These are phyloP conservation scores for Kazachstania bromeliacearum DNA, from an alignment of 805 yeast species.

Conservation along the genomic window DNA sequence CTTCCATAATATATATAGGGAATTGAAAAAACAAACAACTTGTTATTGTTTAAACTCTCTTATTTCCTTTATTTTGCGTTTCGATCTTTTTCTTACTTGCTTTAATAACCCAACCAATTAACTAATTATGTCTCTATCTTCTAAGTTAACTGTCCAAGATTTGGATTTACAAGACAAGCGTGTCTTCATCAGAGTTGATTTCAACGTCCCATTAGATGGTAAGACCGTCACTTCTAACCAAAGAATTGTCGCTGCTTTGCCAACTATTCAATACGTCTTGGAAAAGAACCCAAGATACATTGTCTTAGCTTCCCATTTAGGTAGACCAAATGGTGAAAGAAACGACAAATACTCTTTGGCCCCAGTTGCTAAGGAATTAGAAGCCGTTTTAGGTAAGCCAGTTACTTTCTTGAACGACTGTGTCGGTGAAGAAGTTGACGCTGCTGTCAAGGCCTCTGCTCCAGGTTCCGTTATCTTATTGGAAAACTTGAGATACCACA, in stretches of 20 bases:
- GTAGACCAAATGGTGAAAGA: conserved; percentile 95
- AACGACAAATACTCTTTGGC: conserved; percentile 79
- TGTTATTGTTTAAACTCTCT: too few species aligned
- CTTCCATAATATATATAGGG: too few species aligned
- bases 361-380: conserved; percentile 88
- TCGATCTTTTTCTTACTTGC: background rate
- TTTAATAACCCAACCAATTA: background rate
- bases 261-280: conserved; percentile 91
- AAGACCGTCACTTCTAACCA: conserved; percentile 96
- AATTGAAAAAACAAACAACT: too few species aligned
- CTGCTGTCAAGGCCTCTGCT: conserved; percentile 60
- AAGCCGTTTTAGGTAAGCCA: conserved; percentile 58
- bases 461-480: conserved; percentile 79
- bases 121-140: conserved; percentile 74
- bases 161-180: conserved; percentile 79
- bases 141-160: conserved; percentile 88
- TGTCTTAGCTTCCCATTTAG: conserved; percentile 91
- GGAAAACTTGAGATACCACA: conserved; percentile 97
- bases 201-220: conserved; percentile 93
- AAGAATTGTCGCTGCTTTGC: conserved; percentile 97
- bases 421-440: conserved; percentile 86
- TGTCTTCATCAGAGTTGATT: conserved; percentile 97
- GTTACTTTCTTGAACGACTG: conserved; percentile 82
- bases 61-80: too few species aligned
- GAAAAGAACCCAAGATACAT: conserved; percentile 87